Conservation (phyloP, 305 asterid species). For the Solanum hybrid region DNA sequence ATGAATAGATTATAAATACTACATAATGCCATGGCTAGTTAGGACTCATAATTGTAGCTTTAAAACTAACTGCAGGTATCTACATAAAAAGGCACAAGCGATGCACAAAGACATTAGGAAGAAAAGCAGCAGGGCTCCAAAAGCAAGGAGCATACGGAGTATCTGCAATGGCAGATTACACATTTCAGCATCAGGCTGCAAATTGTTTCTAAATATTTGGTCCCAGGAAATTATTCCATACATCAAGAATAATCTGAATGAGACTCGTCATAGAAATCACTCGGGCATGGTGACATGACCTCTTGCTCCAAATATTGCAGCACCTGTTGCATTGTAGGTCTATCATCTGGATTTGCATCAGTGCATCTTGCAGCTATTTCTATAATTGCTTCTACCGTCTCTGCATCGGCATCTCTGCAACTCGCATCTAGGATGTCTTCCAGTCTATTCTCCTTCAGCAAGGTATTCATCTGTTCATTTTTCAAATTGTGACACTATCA, state of each 20-base stretch:
- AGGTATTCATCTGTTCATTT: constrained; percentile 57
- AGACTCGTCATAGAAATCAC: constrained; percentile 62
- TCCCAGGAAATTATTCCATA: neutral
- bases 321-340: constrained; percentile 88
- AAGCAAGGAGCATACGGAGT: neutral
- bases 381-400: constrained; percentile 72
- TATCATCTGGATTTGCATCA: constrained; percentile 65
- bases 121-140: neutral
- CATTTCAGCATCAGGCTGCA: neutral
- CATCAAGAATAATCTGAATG: constrained; percentile 62
- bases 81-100: neutral
- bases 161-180: neutral
- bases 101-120: neutral
- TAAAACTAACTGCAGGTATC: neutral
- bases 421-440: constrained; percentile 62
- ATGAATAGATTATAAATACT: neutral
- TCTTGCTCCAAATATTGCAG: constrained; percentile 88
- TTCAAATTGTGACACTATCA: neutral
- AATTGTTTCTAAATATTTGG: neutral
- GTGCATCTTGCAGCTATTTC: constrained; percentile 87
- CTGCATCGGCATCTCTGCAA: constrained; percentile 61
- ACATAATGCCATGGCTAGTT: neutral
- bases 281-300: constrained; percentile 81
- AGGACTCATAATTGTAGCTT: neutral
- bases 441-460: constrained; percentile 49